Conservation (phyloP, 2,329 filamentous ascomycete genomes). For the Colletotrichum kahawae region DNA sequence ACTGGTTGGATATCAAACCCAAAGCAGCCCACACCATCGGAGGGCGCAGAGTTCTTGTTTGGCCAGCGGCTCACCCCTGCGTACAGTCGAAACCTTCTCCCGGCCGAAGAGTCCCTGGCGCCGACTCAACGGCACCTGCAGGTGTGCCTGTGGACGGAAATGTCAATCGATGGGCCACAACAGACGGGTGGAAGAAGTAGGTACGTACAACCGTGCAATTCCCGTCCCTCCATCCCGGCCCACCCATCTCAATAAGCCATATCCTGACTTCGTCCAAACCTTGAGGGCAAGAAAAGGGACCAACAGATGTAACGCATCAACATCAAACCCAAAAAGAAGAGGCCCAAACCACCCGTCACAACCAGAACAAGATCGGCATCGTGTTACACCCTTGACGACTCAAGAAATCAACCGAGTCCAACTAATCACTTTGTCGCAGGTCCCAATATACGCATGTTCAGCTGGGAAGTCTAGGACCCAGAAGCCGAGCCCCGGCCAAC, state of each 20-base stretch:
- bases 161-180: not conserved
- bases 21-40: not conserved
- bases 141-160: not conserved
- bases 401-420: not conserved
- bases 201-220: constrained; percentile 12
- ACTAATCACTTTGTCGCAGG: constrained; percentile 3
- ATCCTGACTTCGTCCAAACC: constrained; percentile 13
- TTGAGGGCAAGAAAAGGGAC: not conserved
- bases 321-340: not conserved
- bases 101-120: not conserved
- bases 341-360: not conserved
- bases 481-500: constrained; percentile 6
- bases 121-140: constrained; percentile 9
- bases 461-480: not conserved
- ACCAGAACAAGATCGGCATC: not conserved
- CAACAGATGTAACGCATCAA: constrained; percentile 3
- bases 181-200: not conserved
- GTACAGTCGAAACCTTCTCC: constrained; percentile 8
- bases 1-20: not conserved
- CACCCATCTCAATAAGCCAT: not conserved
- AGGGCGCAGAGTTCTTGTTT: not conserved
- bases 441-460: not conserved
- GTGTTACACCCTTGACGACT: not conserved
- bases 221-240: not conserved
- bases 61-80: constrained; percentile 7